Evolutionary conservation across 2,329 filamentous ascomycete genomes (phyloP).

Genomic region (Colletotrichum filicis): DNA sequence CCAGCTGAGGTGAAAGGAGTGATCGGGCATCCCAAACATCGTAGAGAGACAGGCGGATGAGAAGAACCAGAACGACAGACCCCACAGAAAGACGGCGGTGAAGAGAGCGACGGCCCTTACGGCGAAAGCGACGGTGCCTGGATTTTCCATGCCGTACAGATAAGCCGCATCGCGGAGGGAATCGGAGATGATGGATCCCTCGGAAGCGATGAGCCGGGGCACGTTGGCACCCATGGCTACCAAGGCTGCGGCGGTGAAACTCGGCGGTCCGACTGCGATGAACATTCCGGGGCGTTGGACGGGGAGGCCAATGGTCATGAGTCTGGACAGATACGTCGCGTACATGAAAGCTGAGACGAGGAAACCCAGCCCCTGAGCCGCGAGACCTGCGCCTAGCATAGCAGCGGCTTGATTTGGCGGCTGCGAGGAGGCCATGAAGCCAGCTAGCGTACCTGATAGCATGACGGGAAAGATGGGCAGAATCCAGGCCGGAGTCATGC

Average conservation of each 20-base stretch:
- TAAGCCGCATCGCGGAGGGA: slow-evolving; percentile 24
- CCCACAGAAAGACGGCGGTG: slow-evolving; percentile 45
- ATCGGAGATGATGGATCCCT: slow-evolving; percentile 16
- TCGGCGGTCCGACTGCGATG: slow-evolving; percentile 70
- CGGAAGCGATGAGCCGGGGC: slow-evolving; percentile 16
- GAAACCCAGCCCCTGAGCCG: slow-evolving; percentile 71
- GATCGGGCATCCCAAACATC: slow-evolving; percentile 43
- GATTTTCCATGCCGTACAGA: slow-evolving; percentile 23
- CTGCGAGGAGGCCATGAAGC: slow-evolving; percentile 60
- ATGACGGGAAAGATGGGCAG: slow-evolving; percentile 72
- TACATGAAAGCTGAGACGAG: slow-evolving; percentile 69
- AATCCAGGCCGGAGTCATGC: slow-evolving; percentile 72
- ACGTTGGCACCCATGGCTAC: slow-evolving; percentile 29
- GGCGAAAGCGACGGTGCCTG: slow-evolving; percentile 24
- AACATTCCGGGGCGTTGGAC: slow-evolving; percentile 71
- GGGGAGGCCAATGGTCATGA: slow-evolving; percentile 67
- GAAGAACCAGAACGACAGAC: slow-evolving; percentile 58
- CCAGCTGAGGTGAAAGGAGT: slow-evolving; percentile 60
- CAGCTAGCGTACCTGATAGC: slow-evolving; percentile 70
- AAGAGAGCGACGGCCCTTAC: slow-evolving; percentile 25
- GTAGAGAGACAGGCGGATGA: slow-evolving; percentile 60
- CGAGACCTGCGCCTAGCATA: slow-evolving; percentile 67
- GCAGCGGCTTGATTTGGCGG: slow-evolving; percentile 58
- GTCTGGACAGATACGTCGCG: slow-evolving; percentile 66
- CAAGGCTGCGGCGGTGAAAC: slow-evolving; percentile 53